Evolutionary conservation across 768 basidiomycete genomes (phyloP).

Genomic region (Lentinus brumalis): DNA sequence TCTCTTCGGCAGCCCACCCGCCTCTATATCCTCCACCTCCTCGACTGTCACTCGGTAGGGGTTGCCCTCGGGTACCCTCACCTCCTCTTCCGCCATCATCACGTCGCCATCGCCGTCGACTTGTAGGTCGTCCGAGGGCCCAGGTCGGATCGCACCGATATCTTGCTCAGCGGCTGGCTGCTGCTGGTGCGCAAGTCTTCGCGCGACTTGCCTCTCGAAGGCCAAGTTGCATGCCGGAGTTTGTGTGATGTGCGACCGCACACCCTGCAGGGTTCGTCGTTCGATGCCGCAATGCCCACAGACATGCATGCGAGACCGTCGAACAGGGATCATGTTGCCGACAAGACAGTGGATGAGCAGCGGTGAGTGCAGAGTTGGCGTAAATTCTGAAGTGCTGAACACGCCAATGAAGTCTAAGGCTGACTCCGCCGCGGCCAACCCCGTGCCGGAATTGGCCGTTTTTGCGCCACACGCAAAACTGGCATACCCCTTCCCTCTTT

Average conservation of each 20-base stretch:
- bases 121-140: too few relatives aligned
- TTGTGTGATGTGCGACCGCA: background rate
- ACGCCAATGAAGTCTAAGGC: too few relatives aligned
- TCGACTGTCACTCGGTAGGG: constrained; percentile 15
- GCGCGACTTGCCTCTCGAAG: background rate
- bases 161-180: background rate
- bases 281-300: background rate
- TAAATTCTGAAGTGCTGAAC: too few relatives aligned
- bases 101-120: background rate
- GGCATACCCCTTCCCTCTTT: too few relatives aligned
- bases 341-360: too few relatives aligned
- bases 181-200: too few relatives aligned
- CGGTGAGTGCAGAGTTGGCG: too few relatives aligned
- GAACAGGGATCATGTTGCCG: background rate
- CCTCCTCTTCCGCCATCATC: background rate
- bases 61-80: background rate
- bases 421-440: too few relatives aligned
- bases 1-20: constrained; percentile 2
- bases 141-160: too few relatives aligned
- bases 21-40: constrained; percentile 14
- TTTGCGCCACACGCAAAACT: too few relatives aligned
- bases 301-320: too few relatives aligned
- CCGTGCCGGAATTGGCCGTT: too few relatives aligned
- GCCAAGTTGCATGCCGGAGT: background rate
- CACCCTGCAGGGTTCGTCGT: background rate